phyloP scores from a whole-genome alignment of 1,139 yeast species.

The Diutina sp. region DNA sequence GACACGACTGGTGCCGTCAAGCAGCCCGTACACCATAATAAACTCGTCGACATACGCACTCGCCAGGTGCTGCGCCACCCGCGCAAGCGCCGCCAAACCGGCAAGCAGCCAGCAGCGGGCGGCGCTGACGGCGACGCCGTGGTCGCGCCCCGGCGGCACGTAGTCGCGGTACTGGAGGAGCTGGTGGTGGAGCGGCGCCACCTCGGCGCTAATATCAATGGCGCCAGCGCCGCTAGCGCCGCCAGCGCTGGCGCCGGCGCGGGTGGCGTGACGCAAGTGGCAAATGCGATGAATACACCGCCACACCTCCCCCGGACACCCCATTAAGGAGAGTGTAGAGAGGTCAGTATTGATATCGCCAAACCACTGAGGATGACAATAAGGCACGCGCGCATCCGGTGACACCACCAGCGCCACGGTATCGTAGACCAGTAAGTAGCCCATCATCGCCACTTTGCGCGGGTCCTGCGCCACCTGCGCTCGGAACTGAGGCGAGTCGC shows the following conservation, averaged over 20 bases:
- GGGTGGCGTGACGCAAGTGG: conserved; percentile 12
- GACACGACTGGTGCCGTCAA: conserved; percentile 29
- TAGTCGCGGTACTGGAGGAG: conserved; percentile 33
- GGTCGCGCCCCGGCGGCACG: conserved; percentile 18
- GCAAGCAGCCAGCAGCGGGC: conserved; percentile 47
- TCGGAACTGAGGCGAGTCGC: conserved; percentile 17
- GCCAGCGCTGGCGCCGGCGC: too few relatives aligned
- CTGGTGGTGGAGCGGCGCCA: conserved; percentile 16
- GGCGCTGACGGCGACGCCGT: conserved; percentile 25
- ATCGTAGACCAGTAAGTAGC: conserved; percentile 43
- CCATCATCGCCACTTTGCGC: conserved; percentile 33
- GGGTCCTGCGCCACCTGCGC: conserved; percentile 20
- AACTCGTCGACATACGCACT: conserved; percentile 26
- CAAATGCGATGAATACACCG: conserved; percentile 30
- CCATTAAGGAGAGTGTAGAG: conserved; percentile 40
- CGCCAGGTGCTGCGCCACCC: conserved; percentile 14
- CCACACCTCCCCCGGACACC: conserved; percentile 45
- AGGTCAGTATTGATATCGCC: conserved; percentile 25
- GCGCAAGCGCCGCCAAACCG: conserved; percentile 23
- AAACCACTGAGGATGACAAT: conserved; percentile 37
- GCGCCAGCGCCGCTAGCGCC: too few relatives aligned
- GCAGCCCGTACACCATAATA: conserved; percentile 26
- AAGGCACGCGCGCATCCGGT: conserved; percentile 40
- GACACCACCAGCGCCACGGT: conserved; percentile 41
- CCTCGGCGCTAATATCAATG: conserved; percentile 6